Conservation (phyloP, 2,329 filamentous ascomycete genomes). For the Penicillium sp. region DNA sequence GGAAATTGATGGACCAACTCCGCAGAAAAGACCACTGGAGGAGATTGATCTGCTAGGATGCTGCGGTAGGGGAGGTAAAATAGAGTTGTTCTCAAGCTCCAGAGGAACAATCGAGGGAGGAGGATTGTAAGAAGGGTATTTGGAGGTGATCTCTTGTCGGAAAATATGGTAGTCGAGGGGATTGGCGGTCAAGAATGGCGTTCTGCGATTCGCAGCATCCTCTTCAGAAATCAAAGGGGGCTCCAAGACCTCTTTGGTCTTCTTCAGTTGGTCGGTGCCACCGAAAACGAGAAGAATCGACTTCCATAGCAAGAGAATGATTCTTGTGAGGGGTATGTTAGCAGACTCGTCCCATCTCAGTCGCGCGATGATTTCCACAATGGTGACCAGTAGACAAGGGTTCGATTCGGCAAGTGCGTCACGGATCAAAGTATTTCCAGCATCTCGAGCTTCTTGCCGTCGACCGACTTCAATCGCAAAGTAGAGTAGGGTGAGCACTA, state of each 20-base stretch:
- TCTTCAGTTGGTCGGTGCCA: constrained; percentile 69
- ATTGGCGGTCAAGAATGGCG: constrained; percentile 85
- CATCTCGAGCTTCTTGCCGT: constrained; percentile 33
- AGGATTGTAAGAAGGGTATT: constrained; percentile 95
- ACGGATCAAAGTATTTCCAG: constrained; percentile 26
- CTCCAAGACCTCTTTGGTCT: constrained; percentile 70
- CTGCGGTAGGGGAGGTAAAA: constrained; percentile 81
- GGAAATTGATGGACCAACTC: constrained; percentile 51
- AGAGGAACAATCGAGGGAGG: constrained; percentile 80
- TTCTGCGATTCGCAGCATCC: constrained; percentile 56
- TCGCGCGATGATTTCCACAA: constrained; percentile 69
- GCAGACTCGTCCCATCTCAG: constrained; percentile 68
- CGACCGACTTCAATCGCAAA: constrained; percentile 45
- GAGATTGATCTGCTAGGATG: constrained; percentile 65
- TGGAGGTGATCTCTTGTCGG: constrained; percentile 93
- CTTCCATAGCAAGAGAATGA: constrained; percentile 90
- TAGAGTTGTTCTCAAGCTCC: constrained; percentile 86
- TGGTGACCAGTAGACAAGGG: constrained; percentile 69
- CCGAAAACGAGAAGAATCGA: constrained; percentile 83
- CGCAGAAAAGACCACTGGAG: constrained; percentile 63
- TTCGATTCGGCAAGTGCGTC: constrained; percentile 56
- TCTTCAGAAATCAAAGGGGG: constrained; percentile 52
- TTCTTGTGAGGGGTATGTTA: constrained; percentile 62
- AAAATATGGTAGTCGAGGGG: constrained; percentile 96
- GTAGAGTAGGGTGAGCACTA: constrained; percentile 47